Conservation (phyloP, 2,329 filamentous ascomycete species). For the Gnomoniopsis smithogilvyi region DNA sequence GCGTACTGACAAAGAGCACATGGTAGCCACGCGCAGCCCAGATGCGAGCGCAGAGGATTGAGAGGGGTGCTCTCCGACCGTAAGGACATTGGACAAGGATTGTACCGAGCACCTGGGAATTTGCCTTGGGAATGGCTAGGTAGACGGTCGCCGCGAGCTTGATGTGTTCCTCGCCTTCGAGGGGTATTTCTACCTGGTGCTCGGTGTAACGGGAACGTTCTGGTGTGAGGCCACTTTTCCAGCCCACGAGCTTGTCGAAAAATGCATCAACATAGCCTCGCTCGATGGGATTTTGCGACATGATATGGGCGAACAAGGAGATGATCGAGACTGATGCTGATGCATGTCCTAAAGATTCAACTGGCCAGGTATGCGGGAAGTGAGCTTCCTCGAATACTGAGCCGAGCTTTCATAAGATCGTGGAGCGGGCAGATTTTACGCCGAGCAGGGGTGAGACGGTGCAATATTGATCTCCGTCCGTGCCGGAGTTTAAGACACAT, state of each 20-base stretch:
- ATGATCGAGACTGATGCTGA: too few relatives aligned
- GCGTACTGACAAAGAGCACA: conserved; percentile 20
- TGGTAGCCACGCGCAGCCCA: conserved; percentile 23
- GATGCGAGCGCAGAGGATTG: conserved; percentile 6
- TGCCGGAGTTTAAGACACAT: too few relatives aligned
- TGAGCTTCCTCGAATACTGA: too few relatives aligned
- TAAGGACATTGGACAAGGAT: conserved; percentile 19
- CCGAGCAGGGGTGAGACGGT: too few relatives aligned
- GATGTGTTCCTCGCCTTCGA: conserved; percentile 15
- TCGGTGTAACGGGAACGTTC: conserved; percentile 15
- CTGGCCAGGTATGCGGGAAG: too few relatives aligned
- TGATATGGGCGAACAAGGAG: too few relatives aligned
- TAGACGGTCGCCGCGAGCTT: conserved; percentile 21
- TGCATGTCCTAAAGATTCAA: too few relatives aligned
- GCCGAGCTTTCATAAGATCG: too few relatives aligned
- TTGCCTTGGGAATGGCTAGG: conserved; percentile 8
- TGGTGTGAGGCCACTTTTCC: conserved; percentile 4
- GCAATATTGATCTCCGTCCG: too few relatives aligned
- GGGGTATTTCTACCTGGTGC: conserved; percentile 13
- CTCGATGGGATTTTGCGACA: neutral
- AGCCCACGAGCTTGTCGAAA: neutral
- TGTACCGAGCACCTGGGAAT: conserved; percentile 1
- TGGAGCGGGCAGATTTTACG: too few relatives aligned
- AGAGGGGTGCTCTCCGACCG: conserved; percentile 9
- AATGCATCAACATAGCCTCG: conserved; percentile 5